Evolutionary conservation across 345 rosid species (phyloP).

Genomic region (Eucalyptus leucophloia): DNA sequence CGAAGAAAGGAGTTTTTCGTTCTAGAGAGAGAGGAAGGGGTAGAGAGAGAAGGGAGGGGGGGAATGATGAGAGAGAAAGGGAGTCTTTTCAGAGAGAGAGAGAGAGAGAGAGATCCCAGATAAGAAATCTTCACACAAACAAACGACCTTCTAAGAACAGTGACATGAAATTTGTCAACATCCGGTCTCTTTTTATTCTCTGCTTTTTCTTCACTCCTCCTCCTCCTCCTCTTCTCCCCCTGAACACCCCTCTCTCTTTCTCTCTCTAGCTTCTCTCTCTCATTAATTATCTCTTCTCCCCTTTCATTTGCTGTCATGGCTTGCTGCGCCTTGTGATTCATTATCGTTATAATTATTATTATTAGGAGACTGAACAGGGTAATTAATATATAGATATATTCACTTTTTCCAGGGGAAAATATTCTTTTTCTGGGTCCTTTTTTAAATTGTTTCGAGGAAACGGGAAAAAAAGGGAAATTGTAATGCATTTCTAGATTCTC

Average conservation of each 20-base stretch:
- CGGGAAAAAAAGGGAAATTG: neutral
- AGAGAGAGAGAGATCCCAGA: constrained; percentile 58
- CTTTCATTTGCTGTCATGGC: neutral
- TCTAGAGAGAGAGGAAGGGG: constrained; percentile 2
- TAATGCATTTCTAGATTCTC: constrained; percentile 45
- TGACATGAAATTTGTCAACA: constrained; percentile 98
- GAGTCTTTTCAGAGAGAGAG: constrained; percentile 18
- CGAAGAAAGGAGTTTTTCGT: constrained; percentile 1
- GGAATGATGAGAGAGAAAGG: constrained; percentile 17
- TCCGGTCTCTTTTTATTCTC: constrained; percentile 92
- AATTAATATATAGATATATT: too few relatives aligned
- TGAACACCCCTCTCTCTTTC: neutral
- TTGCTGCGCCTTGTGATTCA: neutral
- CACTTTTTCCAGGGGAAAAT: neutral
- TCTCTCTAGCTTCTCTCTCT: neutral
- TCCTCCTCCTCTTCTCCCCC: neutral
- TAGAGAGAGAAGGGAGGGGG: constrained; percentile 11
- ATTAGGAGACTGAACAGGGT: neutral
- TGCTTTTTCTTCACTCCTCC: constrained; percentile 39
- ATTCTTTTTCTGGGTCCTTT: neutral
- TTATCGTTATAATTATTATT: neutral
- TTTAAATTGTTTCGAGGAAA: neutral
- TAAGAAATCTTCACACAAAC: constrained; percentile 80
- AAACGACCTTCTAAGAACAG: constrained; percentile 87
- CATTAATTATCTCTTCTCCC: neutral